Conservation (phyloP, 495 filamentous ascomycete genomes). For the Podospora pseudoanserina region DNA sequence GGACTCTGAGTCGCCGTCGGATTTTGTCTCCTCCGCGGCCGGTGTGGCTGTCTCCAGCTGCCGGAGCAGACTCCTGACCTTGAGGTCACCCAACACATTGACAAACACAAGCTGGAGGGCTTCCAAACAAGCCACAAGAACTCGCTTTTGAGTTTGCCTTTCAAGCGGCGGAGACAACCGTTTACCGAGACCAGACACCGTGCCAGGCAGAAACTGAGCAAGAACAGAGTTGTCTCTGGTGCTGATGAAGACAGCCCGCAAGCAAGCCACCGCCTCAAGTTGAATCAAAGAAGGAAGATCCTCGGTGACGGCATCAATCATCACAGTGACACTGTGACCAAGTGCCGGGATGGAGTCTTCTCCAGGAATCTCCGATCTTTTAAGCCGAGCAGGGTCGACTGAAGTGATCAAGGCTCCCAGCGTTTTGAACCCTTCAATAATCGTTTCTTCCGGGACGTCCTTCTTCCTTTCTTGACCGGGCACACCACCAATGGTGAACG, state of each 20-base stretch:
- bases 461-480: conserved; percentile 48
- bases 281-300: conserved; percentile 60
- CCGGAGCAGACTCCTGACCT: conserved; percentile 42
- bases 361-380: conserved; percentile 22
- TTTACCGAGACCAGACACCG: conserved; percentile 76
- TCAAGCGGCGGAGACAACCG: conserved; percentile 65
- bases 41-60: conserved; percentile 13
- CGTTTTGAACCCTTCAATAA: conserved; percentile 48
- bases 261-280: conserved; percentile 58
- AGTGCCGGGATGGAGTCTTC: conserved; percentile 70
- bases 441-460: conserved; percentile 63
- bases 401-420: conserved; percentile 41
- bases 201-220: conserved; percentile 82
- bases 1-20: background rate
- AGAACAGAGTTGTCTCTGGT: conserved; percentile 68
- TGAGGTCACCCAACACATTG: conserved; percentile 63
- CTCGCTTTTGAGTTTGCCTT: conserved; percentile 58
- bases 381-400: conserved; percentile 28
- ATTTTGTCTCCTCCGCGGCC: conserved; percentile 11
- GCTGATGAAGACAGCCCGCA: conserved; percentile 58
- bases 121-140: conserved; percentile 60
- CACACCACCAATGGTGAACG: conserved; percentile 71
- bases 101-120: conserved; percentile 58
- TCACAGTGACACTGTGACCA: conserved; percentile 74
- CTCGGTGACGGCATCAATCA: conserved; percentile 67